Percentiles rank a stretch among this genome's conserved stretches.
These are phyloP conservation scores for Corymbia calophylla DNA, from an alignment of 441 rosid genomes.

Conservation along the genomic window DNA sequence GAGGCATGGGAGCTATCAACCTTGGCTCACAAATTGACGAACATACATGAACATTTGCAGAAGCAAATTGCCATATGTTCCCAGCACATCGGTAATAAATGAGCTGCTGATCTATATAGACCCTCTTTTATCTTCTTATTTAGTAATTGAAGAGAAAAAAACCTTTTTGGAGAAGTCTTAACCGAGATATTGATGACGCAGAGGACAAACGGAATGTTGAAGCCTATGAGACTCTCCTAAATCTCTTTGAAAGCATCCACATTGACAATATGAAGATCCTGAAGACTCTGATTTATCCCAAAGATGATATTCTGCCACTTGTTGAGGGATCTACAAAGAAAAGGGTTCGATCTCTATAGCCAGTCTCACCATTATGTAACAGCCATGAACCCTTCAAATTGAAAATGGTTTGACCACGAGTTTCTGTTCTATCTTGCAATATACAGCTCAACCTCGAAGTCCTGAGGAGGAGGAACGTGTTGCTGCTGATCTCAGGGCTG, in stretches of 20 bases:
- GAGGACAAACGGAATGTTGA: slow-evolving; percentile 23
- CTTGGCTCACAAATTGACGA: slow-evolving; percentile 63
- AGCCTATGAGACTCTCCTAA: background rate
- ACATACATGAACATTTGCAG: slow-evolving; percentile 47
- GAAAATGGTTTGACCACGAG: background rate
- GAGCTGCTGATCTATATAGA: background rate
- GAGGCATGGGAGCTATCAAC: slow-evolving; percentile 76
- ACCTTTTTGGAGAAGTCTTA: background rate
- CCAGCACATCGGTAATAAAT: slow-evolving; percentile 27
- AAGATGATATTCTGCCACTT: slow-evolving; percentile 26
- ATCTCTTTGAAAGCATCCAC: slow-evolving; percentile 20
- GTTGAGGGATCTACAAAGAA: slow-evolving; percentile 28
- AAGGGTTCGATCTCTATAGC: slow-evolving; percentile 19
- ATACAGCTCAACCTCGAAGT: slow-evolving; percentile 43
- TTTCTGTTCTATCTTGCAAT: background rate
- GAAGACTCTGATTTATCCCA: slow-evolving; percentile 25
- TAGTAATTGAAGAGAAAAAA: background rate
- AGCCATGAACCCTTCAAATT: too few relatives aligned
- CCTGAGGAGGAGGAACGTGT: slow-evolving; percentile 50
- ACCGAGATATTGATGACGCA: background rate
- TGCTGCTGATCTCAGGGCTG: slow-evolving; percentile 44
- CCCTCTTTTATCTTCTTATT: background rate
- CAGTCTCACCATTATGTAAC: too few relatives aligned
- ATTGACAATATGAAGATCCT: slow-evolving; percentile 33
- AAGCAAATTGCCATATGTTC: slow-evolving; percentile 40